phyloP scores from a whole-genome alignment of 768 basidiomycete genomes.

The Daedaleopsis nitida region DNA sequence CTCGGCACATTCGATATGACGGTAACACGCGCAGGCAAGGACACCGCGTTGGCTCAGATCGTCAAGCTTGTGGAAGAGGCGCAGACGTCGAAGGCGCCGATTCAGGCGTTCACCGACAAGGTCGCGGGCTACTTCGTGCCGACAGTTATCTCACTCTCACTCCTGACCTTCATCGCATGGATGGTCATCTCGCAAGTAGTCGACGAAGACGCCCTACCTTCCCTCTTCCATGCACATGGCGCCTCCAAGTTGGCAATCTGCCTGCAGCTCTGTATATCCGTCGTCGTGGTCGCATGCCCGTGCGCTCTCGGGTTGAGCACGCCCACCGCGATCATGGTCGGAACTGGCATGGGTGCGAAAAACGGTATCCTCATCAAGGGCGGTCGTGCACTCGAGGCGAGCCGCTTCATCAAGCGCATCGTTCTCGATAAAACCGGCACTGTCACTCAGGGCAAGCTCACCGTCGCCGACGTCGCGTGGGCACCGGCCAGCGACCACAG shows the following conservation, averaged over 20 bases:
- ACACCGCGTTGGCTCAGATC: slow-evolving; percentile 95
- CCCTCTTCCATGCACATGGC: slow-evolving; percentile 84
- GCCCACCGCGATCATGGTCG: slow-evolving; percentile 99
- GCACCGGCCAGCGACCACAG: slow-evolving; percentile 42
- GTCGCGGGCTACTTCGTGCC: slow-evolving; percentile 97
- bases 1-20: slow-evolving; percentile 97
- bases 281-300: slow-evolving; percentile 97
- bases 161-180: slow-evolving; percentile 84
- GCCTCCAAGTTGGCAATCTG: slow-evolving; percentile 88
- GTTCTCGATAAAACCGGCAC: slow-evolving; percentile 98
- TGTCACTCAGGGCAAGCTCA: slow-evolving; percentile 92
- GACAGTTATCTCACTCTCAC: slow-evolving; percentile 78
- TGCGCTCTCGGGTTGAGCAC: slow-evolving; percentile 96
- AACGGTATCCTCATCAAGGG: slow-evolving; percentile 99
- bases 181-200: slow-evolving; percentile 67
- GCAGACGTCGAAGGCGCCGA: slow-evolving; percentile 96
- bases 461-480: slow-evolving; percentile 79
- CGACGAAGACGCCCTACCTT: slow-evolving; percentile 62
- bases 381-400: slow-evolving; percentile 91
- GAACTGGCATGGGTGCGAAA: slow-evolving; percentile 94
- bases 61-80: slow-evolving; percentile 97
- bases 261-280: slow-evolving; percentile 95
- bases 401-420: slow-evolving; percentile 76
- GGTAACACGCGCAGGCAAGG: slow-evolving; percentile 93
- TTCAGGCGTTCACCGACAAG: slow-evolving; percentile 94